Percentiles rank a stretch among this genome's conserved stretches.
These are phyloP conservation scores for Akanthomyces uredinophilus DNA, from an alignment of 2,329 filamentous ascomycete species.

Conservation along the genomic window DNA sequence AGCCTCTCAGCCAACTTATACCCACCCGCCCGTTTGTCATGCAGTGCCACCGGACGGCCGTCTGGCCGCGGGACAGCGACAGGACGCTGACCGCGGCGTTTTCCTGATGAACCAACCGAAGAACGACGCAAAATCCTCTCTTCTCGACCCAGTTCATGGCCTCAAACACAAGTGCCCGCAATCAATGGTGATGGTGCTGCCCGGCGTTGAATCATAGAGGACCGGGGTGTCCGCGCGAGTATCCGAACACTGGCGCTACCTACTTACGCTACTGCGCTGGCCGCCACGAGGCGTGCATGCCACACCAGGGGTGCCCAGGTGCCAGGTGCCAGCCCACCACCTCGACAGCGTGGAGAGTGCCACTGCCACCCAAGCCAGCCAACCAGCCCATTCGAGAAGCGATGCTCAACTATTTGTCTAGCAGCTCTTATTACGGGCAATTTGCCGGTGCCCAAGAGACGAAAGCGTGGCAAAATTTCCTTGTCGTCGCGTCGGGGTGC, in stretches of 20 bases:
- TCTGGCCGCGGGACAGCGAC: neutral
- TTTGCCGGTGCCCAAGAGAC: neutral
- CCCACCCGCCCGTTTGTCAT: constrained; percentile 9
- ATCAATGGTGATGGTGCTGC: neutral
- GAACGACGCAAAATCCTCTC: neutral
- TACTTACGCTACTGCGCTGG: constrained; percentile 12
- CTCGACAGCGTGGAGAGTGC: constrained; percentile 7
- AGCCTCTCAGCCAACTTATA: constrained; percentile 6
- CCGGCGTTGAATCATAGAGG: constrained; percentile 2
- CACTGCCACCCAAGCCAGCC: neutral
- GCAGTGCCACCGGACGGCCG: neutral
- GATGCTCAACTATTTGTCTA: neutral
- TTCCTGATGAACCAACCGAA: neutral
- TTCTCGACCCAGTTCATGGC: neutral
- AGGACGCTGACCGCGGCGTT: neutral
- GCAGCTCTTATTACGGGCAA: neutral
- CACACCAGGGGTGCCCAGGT: constrained; percentile 3
- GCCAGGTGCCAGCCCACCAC: neutral
- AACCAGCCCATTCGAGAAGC: neutral
- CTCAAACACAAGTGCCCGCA: neutral
- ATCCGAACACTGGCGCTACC: constrained; percentile 14
- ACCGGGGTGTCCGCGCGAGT: constrained; percentile 13
- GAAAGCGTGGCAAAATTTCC: neutral
- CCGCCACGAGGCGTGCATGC: constrained; percentile 14
- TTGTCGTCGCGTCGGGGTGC: neutral